Conservation (phyloP, 108 stramenopile species). For the Tribonema minus region DNA sequence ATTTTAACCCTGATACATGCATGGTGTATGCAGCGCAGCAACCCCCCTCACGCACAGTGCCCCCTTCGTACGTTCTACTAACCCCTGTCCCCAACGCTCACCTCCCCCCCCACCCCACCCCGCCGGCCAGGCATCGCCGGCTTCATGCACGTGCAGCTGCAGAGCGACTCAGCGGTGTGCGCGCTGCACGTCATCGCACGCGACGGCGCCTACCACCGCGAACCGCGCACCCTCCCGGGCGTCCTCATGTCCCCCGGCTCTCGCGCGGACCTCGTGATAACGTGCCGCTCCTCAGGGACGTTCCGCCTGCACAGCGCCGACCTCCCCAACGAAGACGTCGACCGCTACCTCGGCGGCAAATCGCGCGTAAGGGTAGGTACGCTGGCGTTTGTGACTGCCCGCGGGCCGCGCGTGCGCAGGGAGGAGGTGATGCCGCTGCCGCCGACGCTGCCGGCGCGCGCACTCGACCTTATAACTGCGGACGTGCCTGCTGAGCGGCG, state of each 20-base stretch:
- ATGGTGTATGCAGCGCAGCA: no score
- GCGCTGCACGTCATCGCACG: slow-evolving; percentile 15
- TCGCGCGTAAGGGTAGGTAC: background rate
- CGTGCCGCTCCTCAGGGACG: background rate
- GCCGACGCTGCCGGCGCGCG: background rate
- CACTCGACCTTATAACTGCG: background rate
- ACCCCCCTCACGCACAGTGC: no score
- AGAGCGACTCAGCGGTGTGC: background rate
- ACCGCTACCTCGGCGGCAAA: background rate
- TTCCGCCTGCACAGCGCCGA: background rate
- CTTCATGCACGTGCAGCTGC: background rate
- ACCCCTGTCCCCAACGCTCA: no score
- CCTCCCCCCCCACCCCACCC: no score
- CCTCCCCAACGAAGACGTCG: background rate
- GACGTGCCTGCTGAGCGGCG: background rate
- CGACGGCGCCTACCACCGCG: slow-evolving; percentile 14
- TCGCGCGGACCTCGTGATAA: slow-evolving; percentile 12
- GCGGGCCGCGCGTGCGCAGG: background rate
- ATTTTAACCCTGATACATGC: no score
- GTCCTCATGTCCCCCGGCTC: slow-evolving; percentile 15
- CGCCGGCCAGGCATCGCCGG: no score
- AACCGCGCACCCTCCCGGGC: background rate
- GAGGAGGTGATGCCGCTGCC: background rate
- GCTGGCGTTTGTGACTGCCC: background rate
- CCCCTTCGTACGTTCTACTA: no score